phyloP scores from a whole-genome alignment of 2,329 filamentous ascomycete species.

The Raffaelea deltoideospora region DNA sequence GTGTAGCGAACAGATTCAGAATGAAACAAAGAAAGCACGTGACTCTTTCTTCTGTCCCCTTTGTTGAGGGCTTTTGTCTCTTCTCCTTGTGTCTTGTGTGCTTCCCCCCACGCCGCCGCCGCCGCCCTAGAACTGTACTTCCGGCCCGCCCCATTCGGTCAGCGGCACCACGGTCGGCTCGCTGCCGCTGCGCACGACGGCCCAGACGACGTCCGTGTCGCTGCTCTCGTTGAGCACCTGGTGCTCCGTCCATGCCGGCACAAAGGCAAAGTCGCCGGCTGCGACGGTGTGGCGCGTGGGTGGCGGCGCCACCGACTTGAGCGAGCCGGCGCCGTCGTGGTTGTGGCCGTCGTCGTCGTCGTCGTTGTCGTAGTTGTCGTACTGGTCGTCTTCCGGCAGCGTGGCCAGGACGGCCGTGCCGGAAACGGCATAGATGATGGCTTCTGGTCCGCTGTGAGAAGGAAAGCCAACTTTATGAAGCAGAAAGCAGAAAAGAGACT shows the following conservation, averaged over 20 bases:
- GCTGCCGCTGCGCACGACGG: constrained; percentile 47
- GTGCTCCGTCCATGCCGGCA: constrained; percentile 57
- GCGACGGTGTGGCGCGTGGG: constrained; percentile 39
- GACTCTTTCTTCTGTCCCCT: too few relatives aligned
- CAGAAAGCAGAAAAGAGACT: background rate
- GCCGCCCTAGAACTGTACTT: constrained; percentile 14
- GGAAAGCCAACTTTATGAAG: background rate
- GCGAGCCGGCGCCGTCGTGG: background rate
- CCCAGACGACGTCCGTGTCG: constrained; percentile 40
- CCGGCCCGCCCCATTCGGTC: constrained; percentile 42
- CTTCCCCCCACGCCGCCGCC: background rate
- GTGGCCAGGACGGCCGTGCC: constrained; percentile 48
- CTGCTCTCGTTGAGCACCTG: constrained; percentile 53
- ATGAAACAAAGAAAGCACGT: background rate
- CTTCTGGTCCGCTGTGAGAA: constrained; percentile 29
- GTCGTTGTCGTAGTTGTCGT: constrained; percentile 28
- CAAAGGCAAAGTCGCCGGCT: constrained; percentile 53
- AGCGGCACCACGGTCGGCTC: constrained; percentile 47
- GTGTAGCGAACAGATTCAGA: background rate
- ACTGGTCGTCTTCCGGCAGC: constrained; percentile 25
- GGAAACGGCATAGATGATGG: constrained; percentile 50
- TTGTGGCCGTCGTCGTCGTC: constrained; percentile 26
- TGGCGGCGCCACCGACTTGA: constrained; percentile 27
- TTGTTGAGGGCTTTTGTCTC: too few relatives aligned
- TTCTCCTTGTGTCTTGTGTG: background rate